Base-by-base conservation (phyloP, 2,329 filamentous ascomycete species). In the Daldinia eschscholtzii region DNA sequence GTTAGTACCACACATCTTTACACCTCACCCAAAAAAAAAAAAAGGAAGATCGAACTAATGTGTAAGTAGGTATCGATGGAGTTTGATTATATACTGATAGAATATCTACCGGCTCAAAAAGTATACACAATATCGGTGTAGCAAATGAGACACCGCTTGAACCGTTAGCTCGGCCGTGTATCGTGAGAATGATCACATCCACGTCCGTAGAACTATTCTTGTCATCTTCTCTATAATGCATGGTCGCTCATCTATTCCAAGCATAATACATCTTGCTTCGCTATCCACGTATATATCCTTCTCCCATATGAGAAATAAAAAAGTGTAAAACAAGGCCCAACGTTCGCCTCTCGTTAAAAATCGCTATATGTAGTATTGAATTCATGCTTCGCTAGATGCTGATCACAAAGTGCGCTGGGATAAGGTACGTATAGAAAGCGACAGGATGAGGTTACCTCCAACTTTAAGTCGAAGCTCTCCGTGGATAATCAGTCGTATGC, bases 11-110 rank as follows among this genome's bases (percentile, higher is more conserved):
- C 42, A 10, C 6, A 2, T 23, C 15, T 26, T 26, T 13, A 12
- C 10, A 46, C 10, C 12, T 48, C 20, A 7, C 10, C 20, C 5
- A 46, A 5, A 5, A 35, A 35, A 35, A 35, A 35, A 35, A 35
- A 9, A 35, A n/a, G 20, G 20, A 23, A 1, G 20, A 48, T 15
- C 44, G 15, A 15, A 26, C 9, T 26, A 7, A 13, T 18, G 20
- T 52, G 23, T 35, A 48, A 23, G 62, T 52, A n/a, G n/a, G 15
- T 55, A 55, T 60, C 33, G 64, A 39, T 68, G 35, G 37, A 53
- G 33, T 63, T 63, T 68, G 85, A 53, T 57, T 72, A 72, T 72
- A 52, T 70, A 68, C 64, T 48, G 55, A 58, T 42, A 62, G 46
- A 46, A 53, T 57, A 64, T 63, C 60, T 64, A 57, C 64, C 50